A percentile compares a stretch with the other conserved stretches of the same genome.
Conservation (phyloP, 768 basidiomycete genomes). For the Auricularia cornea region DNA sequence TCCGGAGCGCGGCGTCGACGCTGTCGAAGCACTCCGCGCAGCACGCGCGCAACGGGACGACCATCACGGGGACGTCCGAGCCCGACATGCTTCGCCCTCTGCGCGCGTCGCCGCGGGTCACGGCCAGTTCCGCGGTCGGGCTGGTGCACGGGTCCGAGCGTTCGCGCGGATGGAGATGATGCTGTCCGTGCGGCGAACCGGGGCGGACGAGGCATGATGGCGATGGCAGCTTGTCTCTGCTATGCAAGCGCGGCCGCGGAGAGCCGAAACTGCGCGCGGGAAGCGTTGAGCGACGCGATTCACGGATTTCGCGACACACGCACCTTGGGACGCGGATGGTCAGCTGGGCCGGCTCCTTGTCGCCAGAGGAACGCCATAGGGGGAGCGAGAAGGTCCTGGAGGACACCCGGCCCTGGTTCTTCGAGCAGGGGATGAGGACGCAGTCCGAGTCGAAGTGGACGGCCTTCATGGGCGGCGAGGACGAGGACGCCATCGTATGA, state of each 20-base stretch:
- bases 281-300: conserved; percentile 5
- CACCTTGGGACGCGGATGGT: conserved; percentile 25
- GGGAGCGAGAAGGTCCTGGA: conserved; percentile 64
- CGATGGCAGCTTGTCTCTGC: conserved; percentile 25
- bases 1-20: conserved; percentile 48
- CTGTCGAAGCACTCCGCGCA: conserved; percentile 53
- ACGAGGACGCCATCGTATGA: not conserved
- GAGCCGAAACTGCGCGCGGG: conserved; percentile 14
- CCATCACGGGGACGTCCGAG: conserved; percentile 24
- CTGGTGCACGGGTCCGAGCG: conserved; percentile 13
- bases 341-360: not conserved
- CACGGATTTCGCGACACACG: conserved; percentile 17
- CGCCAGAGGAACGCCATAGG: conserved; percentile 34
- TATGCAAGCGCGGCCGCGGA: conserved; percentile 16
- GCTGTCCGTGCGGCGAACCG: conserved; percentile 11
- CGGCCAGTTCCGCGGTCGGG: conserved; percentile 24
- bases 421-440: conserved; percentile 46
- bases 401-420: conserved; percentile 34
- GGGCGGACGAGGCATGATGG: conserved; percentile 1
- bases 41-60: conserved; percentile 60
- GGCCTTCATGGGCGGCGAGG: not conserved
- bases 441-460: conserved; percentile 72
- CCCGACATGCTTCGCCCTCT: conserved; percentile 6
- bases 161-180: conserved; percentile 14
- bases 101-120: not conserved